phyloP scores from a whole-genome alignment of 768 basidiomycete species.

The Lactarius hatsudake region DNA sequence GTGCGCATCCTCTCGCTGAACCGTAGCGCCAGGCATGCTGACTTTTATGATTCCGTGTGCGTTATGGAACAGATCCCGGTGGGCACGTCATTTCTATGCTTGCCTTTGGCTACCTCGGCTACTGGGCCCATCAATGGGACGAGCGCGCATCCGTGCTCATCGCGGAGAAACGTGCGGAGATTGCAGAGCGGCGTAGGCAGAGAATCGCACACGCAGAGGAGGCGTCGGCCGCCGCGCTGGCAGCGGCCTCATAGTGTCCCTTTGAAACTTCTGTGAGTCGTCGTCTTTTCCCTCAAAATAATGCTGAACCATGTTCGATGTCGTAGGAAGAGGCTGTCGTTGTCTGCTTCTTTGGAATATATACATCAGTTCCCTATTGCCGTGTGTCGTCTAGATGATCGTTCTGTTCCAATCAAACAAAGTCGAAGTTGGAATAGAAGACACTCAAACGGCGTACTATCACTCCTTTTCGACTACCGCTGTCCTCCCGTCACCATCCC shows the following conservation, averaged over 20 bases:
- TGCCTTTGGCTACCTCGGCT: constrained; percentile 69
- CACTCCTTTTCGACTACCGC: neutral
- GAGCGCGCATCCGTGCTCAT: constrained; percentile 57
- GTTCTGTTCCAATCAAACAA: neutral
- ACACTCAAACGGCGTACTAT: neutral
- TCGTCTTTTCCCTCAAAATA: neutral
- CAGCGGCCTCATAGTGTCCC: constrained; percentile 10
- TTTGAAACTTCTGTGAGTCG: constrained; percentile 4
- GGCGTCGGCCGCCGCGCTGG: constrained; percentile 20
- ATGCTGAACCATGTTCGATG: neutral
- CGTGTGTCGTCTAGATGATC: neutral
- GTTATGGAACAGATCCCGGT: constrained; percentile 52
- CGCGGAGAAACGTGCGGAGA: constrained; percentile 58
- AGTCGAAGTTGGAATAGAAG: neutral
- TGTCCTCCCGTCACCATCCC: neutral
- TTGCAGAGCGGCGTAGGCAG: constrained; percentile 49
- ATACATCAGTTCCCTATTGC: neutral
- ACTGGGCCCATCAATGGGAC: constrained; percentile 72
- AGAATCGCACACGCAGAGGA: constrained; percentile 36
- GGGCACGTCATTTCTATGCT: constrained; percentile 69
- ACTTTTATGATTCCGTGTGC: no score
- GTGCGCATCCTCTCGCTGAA: constrained; percentile 49
- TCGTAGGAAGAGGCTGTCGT: neutral
- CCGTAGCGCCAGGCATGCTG: neutral
- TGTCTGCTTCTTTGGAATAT: neutral